Evolutionary conservation across 345 rosid genomes (phyloP).

Genomic region (Populus nigra): DNA sequence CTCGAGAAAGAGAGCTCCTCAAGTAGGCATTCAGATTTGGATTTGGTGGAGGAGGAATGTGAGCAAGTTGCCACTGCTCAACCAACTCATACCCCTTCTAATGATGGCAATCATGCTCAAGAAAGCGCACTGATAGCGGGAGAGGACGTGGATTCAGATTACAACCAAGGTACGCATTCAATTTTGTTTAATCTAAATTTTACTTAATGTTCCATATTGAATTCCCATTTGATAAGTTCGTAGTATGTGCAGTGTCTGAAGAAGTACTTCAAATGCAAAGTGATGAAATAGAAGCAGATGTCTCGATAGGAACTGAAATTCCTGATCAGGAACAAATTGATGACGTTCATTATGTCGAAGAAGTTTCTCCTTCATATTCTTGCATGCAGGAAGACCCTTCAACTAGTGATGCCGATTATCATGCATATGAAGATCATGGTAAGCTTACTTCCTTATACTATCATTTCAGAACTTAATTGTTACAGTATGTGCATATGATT

Average conservation of each 20-base stretch:
- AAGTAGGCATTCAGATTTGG: conserved; percentile 2
- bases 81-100: conserved; percentile 14
- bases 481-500: neutral
- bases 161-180: conserved; percentile 42
- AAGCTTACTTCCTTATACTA: conserved; percentile 14
- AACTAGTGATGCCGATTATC: conserved; percentile 21
- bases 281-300: conserved; percentile 64
- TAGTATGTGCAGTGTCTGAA: conserved; percentile 34
- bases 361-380: conserved; percentile 26
- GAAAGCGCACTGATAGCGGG: conserved; percentile 9
- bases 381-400: conserved; percentile 25
- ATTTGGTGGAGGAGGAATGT: conserved; percentile 15
- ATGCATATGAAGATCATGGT: conserved; percentile 33
- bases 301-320: conserved; percentile 85
- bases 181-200: neutral
- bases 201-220: neutral
- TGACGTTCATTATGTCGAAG: conserved; percentile 32
- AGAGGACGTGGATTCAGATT: conserved; percentile 24
- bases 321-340: conserved; percentile 70
- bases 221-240: conserved; percentile 2
- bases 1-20: conserved; percentile 20
- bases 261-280: conserved; percentile 40
- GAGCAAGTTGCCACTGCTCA: conserved; percentile 32
- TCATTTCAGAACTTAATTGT: neutral
- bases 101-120: conserved; percentile 24